Conservation (phyloP, 805 yeast genomes). For the Cyberlindnera galapagoensis region DNA sequence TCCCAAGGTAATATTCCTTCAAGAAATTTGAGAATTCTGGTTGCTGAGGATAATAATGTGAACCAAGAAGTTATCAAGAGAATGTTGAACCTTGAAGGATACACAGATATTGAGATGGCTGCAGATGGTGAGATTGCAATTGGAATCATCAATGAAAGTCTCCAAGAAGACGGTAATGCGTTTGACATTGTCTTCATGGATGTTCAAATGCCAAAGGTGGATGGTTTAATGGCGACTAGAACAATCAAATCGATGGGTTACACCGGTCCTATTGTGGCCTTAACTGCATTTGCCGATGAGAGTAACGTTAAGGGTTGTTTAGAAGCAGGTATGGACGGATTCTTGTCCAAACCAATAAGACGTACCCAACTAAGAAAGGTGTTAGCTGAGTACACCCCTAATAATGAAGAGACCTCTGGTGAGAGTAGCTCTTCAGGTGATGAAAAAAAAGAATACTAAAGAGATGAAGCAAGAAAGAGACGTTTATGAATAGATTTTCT, state of each 20-base stretch:
- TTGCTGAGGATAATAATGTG: constrained; percentile 91
- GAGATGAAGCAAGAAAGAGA: too few relatives aligned
- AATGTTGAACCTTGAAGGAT: constrained; percentile 83
- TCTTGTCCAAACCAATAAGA: constrained; percentile 81
- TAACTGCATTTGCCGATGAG: constrained; percentile 94
- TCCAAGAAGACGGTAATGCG: constrained; percentile 23
- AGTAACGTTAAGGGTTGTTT: constrained; percentile 81
- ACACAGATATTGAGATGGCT: constrained; percentile 65
- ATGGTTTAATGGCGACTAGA: constrained; percentile 80
- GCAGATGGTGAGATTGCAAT: constrained; percentile 91
- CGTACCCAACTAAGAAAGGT: constrained; percentile 60
- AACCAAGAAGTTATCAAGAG: constrained; percentile 91
- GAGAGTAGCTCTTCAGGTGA: too few relatives aligned
- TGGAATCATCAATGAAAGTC: constrained; percentile 40
- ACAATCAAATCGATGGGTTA: constrained; percentile 63
- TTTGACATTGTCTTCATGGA: constrained; percentile 90
- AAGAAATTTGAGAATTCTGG: constrained; percentile 45
- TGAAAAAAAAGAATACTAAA: too few relatives aligned
- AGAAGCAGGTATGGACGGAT: constrained; percentile 89
- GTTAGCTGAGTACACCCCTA: constrained; percentile 28
- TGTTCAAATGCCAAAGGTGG: constrained; percentile 93
- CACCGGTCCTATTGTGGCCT: constrained; percentile 77
- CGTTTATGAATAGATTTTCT: too few relatives aligned
- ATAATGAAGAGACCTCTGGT: too few relatives aligned
- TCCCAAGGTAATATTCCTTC: constrained; percentile 6